Percentiles rank a stretch among this genome's conserved stretches.
These are phyloP conservation scores for Candolleomyces aberdarensis DNA, from an alignment of 768 basidiomycete genomes.

Conservation along the genomic window DNA sequence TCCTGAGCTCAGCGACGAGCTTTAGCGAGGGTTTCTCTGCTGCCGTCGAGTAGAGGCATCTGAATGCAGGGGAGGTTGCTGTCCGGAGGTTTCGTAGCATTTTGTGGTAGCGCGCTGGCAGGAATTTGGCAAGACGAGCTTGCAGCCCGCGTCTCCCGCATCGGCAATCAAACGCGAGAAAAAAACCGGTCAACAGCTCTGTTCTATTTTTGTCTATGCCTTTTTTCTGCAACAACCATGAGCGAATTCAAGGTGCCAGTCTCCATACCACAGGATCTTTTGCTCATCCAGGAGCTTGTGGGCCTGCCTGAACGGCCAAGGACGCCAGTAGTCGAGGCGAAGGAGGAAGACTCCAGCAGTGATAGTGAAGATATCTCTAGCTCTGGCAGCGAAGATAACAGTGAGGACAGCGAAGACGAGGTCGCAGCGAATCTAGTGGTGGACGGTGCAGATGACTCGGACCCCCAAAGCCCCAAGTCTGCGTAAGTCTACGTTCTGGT, in stretches of 20 bases:
- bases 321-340: slow-evolving; percentile 3
- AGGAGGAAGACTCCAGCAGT: slow-evolving; percentile 7
- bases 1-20: slow-evolving; percentile 84
- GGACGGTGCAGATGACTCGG: slow-evolving; percentile 35
- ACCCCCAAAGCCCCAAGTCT: slow-evolving; percentile 13
- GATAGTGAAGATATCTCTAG: slow-evolving; percentile 49
- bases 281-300: slow-evolving; percentile 68
- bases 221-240: slow-evolving; percentile 22
- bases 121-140: neutral
- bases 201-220: slow-evolving; percentile 5
- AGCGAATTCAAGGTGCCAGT: slow-evolving; percentile 58
- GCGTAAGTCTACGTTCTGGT: slow-evolving; percentile 10
- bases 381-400: slow-evolving; percentile 42
- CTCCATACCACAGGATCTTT: slow-evolving; percentile 67
- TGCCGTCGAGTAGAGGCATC: slow-evolving; percentile 47
- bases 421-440: slow-evolving; percentile 39
- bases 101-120: slow-evolving; percentile 8
- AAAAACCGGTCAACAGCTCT: neutral
- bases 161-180: slow-evolving; percentile 15
- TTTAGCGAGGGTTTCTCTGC: slow-evolving; percentile 60
- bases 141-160: slow-evolving; percentile 17
- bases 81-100: slow-evolving; percentile 17
- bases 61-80: slow-evolving; percentile 20
- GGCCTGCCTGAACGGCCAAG: slow-evolving; percentile 29
- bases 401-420: slow-evolving; percentile 67